phyloP scores from a whole-genome alignment of 352 stramenopile genomes.

The Phytophthora aleatoria region DNA sequence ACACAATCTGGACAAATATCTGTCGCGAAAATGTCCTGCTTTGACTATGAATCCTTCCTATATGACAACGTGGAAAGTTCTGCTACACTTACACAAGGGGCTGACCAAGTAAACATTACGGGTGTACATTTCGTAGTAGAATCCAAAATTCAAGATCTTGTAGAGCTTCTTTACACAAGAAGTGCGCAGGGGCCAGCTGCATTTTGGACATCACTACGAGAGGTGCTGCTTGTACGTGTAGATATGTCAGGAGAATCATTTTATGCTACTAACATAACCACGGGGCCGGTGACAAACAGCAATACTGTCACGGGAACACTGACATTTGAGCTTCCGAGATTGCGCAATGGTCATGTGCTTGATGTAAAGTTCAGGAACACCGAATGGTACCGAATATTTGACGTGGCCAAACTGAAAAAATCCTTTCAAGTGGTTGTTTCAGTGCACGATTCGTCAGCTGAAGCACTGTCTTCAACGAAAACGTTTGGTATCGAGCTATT shows the following conservation, averaged over 20 bases:
- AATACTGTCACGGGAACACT: constrained; percentile 12
- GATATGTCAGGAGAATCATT: constrained; percentile 7
- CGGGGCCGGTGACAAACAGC: not conserved
- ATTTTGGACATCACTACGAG: constrained; percentile 6
- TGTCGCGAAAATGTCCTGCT: constrained; percentile 41
- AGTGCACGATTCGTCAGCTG: constrained; percentile 44
- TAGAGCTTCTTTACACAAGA: constrained; percentile 21
- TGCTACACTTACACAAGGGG: not conserved
- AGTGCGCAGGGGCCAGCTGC: not conserved
- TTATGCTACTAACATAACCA: constrained; percentile 14
- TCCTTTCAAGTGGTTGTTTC: constrained; percentile 37
- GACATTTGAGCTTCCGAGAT: constrained; percentile 19
- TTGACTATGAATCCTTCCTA: constrained; percentile 53
- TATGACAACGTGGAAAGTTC: constrained; percentile 29
- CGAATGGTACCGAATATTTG: constrained; percentile 42
- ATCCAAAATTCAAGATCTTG: not conserved
- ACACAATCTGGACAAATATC: constrained; percentile 43
- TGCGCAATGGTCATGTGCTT: constrained; percentile 18
- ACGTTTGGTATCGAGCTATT: constrained; percentile 21
- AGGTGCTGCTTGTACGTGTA: constrained; percentile 13
- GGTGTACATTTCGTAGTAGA: constrained; percentile 17
- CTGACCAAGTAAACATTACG: constrained; percentile 15
- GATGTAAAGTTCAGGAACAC: constrained; percentile 37
- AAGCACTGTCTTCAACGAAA: constrained; percentile 24
- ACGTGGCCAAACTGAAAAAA: constrained; percentile 40